phyloP scores from a whole-genome alignment of 768 basidiomycete species.

The Lactifluus hygrophoroides region DNA sequence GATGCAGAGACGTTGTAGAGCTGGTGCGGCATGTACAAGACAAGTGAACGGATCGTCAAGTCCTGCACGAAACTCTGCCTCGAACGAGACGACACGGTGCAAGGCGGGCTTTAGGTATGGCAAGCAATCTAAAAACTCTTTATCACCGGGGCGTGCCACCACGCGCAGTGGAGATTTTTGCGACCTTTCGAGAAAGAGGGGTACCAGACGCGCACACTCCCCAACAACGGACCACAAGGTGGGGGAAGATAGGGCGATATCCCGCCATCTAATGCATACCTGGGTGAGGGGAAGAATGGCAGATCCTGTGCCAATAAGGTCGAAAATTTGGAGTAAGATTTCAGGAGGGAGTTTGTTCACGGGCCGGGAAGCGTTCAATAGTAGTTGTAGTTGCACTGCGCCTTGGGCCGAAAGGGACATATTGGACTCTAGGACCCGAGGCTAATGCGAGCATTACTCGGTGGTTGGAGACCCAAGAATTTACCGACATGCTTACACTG shows the following conservation, averaged over 20 bases:
- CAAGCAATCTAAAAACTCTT: background rate
- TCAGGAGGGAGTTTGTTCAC: background rate
- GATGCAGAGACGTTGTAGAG: background rate
- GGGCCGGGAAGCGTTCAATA: background rate
- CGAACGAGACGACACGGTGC: background rate
- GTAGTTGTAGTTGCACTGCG: background rate
- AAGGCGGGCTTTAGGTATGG: background rate
- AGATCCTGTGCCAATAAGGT: background rate
- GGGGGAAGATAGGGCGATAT: background rate
- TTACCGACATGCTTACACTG: background rate
- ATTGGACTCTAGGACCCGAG: background rate
- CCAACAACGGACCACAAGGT: constrained; percentile 1
- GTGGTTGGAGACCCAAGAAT: background rate
- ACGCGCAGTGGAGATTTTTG: background rate
- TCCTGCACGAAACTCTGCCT: background rate
- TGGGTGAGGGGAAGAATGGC: background rate
- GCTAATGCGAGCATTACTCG: background rate
- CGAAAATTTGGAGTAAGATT: background rate
- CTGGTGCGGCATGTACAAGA: background rate
- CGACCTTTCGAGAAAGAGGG: constrained; percentile 2
- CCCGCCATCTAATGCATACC: background rate
- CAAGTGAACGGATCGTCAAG: background rate
- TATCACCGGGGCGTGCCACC: background rate
- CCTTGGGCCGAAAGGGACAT: constrained; percentile 4
- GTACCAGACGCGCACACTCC: background rate